Conservation (phyloP, 2,329 filamentous ascomycete species). For the Ramularia endophylla region DNA sequence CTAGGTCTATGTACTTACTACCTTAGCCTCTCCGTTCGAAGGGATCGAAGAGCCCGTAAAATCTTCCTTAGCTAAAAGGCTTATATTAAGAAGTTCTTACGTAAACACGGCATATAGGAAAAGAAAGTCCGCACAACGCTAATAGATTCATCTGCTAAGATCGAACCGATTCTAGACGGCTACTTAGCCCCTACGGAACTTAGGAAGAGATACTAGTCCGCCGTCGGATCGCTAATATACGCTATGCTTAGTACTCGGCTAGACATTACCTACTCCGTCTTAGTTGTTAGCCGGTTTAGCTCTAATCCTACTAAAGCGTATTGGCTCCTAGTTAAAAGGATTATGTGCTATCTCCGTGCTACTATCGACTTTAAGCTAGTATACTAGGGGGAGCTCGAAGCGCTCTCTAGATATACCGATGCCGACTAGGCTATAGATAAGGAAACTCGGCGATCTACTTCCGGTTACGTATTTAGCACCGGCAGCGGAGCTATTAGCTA, state of each 20-base stretch:
- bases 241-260: background rate
- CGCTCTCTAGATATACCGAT: conserved; percentile 18
- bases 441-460: conserved; percentile 18
- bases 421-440: conserved; percentile 16
- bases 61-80: conserved; percentile 2
- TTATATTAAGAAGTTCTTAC: conserved; percentile 3
- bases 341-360: background rate
- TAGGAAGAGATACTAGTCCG: conserved; percentile 1
- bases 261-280: conserved; percentile 13
- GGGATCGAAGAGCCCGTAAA: conserved; percentile 9
- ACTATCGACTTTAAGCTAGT: conserved; percentile 8
- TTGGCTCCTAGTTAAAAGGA: conserved; percentile 1
- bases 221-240: conserved; percentile 1
- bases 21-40: conserved; percentile 22
- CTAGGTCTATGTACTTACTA: conserved; percentile 7
- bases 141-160: background rate
- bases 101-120: background rate
- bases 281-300: conserved; percentile 10
- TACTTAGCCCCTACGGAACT: background rate
- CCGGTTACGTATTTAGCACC: conserved; percentile 21
- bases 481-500: conserved; percentile 17
- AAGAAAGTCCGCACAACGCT: background rate
- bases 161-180: background rate
- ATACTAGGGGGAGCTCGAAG: conserved; percentile 8
- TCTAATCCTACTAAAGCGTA: conserved; percentile 13